A percentile compares a stretch with the other conserved stretches of the same genome.
Evolutionary conservation across 139 green algal genomes (phyloP).

Genomic region (Spirogloea muscicola): DNA sequence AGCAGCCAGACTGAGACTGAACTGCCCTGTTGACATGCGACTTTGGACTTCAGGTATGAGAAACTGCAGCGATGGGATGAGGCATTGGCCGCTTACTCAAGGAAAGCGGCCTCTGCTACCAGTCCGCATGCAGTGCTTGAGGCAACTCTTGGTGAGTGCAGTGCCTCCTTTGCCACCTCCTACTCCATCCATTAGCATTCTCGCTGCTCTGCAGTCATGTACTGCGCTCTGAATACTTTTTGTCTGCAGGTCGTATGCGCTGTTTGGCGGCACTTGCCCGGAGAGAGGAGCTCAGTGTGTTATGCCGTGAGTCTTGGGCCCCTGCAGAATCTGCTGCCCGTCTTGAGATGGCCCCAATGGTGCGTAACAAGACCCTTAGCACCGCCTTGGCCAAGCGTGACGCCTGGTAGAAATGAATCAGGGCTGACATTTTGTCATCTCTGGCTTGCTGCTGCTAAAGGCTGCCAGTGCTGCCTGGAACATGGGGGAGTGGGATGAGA

Average conservation of each 20-base stretch:
- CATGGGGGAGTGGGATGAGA: slow-evolving; percentile 90
- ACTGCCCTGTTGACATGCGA: too few species aligned
- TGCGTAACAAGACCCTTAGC: too few species aligned
- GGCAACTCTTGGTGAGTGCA: slow-evolving; percentile 54
- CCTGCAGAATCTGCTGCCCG: slow-evolving; percentile 65
- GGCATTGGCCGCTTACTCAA: slow-evolving; percentile 82
- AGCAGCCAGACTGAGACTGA: too few species aligned
- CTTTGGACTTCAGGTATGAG: slow-evolving; percentile 73
- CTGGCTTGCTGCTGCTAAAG: too few species aligned
- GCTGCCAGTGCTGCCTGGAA: slow-evolving; percentile 93
- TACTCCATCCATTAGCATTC: not conserved
- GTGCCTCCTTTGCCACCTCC: not conserved
- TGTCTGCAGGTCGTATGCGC: slow-evolving; percentile 60
- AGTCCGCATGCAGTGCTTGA: slow-evolving; percentile 44
- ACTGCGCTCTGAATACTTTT: not conserved
- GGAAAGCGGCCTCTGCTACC: slow-evolving; percentile 40
- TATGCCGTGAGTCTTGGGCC: slow-evolving; percentile 69
- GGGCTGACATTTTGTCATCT: too few species aligned
- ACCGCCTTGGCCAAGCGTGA: too few species aligned
- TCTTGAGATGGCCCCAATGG: slow-evolving; percentile 35
- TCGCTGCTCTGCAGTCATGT: not conserved
- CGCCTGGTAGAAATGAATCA: too few species aligned
- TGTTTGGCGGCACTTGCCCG: slow-evolving; percentile 83
- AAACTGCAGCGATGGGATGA: slow-evolving; percentile 97
- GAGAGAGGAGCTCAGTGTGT: slow-evolving; percentile 78